Base-by-base conservation (phyloP, 169 alveolate genomes). In the Plasmodium chabaudi region DNA sequence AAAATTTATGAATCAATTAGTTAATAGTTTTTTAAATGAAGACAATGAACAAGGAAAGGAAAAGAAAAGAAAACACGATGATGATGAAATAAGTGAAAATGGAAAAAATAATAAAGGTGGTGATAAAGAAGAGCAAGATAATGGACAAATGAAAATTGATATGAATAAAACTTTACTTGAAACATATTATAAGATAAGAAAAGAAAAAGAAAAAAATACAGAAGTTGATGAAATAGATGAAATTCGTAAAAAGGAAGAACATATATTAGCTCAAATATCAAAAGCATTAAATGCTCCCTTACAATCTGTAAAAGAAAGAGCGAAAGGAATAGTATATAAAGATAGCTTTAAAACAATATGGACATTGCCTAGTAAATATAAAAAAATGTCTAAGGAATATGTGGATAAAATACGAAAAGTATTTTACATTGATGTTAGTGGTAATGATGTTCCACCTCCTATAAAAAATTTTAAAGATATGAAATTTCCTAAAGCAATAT, bases 401-500 rank as follows among this genome's bases (percentile, higher is more conserved):
- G 92, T 91, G 0, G 91, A 91, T 13, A 82, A 73, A 44, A 82
- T 94, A 46, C 39, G 97, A 68, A 92, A 72, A 4, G 84, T 87
- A 56, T 92, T 95, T 82, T 93, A 95, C 88, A 95, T 97, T 9
- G 98, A 96, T 79, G 95, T 95, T 4, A 87, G 73, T 63, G 99
- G 99, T 9, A 73, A 88, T 15, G 97, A 96, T 67, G 92, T 96
- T 9, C 99, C 99, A 4, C 98, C 99, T 46, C 99, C 99, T 1
- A 96, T 98, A 65, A 92, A 94, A 87, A 93, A 94, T 23, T 97
- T 97, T 86, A 94, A 95, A 74, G 97, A 97, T 71, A 95, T 98
- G 98, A 94, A 97, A 17, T 93, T 98, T 25, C 99, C 99, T 5
- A 86, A 92, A 49, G 96, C 96, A 19, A 94, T 98, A 27, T 86